These are phyloP conservation scores for Xylaria telfairii DNA, from an alignment of 495 filamentous ascomycete genomes.

Conservation along the genomic window DNA sequence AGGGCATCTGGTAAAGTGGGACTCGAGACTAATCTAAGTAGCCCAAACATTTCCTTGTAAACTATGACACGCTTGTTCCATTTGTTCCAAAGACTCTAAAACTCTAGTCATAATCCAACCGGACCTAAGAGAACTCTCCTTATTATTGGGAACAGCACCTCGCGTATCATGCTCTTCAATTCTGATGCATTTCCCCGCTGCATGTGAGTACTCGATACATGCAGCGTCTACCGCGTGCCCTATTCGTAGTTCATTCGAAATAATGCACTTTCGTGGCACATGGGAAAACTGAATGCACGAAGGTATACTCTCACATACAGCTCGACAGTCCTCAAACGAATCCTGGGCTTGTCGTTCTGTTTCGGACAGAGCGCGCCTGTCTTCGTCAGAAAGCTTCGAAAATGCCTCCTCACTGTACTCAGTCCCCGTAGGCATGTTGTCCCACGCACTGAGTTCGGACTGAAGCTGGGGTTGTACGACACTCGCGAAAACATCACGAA, in stretches of 20 bases:
- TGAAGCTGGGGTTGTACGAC: not conserved
- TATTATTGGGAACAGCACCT: not conserved
- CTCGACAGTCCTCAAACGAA: not conserved
- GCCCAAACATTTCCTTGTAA: not conserved
- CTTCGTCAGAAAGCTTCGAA: not conserved
- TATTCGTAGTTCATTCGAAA: constrained; percentile 6
- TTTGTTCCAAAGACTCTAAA: not conserved
- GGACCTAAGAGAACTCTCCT: not conserved
- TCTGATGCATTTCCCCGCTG: not conserved
- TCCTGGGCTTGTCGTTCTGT: not conserved
- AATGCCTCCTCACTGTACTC: constrained; percentile 11
- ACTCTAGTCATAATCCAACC: constrained; percentile 5
- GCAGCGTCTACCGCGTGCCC: not conserved
- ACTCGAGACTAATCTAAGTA: not conserved
- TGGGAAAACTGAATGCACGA: constrained; percentile 8
- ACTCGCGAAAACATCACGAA: not conserved
- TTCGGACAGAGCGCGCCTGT: not conserved
- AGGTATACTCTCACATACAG: constrained; percentile 2
- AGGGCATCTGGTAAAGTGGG: not conserved
- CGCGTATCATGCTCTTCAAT: not conserved
- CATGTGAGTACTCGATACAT: constrained; percentile 3
- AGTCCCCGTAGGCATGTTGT: not conserved
- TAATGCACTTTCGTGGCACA: not conserved
- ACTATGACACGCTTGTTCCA: not conserved
- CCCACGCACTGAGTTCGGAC: not conserved